These are phyloP conservation scores for Fistulinella prunicolor DNA, from an alignment of 768 basidiomycete genomes.

Conservation along the genomic window DNA sequence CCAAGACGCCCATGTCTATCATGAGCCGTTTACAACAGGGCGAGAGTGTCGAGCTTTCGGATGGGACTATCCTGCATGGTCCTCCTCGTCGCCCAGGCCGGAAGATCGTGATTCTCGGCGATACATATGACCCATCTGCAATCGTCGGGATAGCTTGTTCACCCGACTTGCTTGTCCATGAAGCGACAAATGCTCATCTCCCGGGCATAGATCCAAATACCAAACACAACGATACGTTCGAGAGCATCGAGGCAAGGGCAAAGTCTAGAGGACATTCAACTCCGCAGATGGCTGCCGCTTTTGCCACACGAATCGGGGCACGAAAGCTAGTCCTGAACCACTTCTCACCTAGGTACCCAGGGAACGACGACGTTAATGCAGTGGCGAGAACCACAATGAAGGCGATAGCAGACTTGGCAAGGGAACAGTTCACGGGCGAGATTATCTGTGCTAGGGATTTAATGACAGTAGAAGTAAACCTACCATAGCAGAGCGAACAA, in stretches of 20 bases:
- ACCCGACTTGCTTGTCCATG: slow-evolving; percentile 78
- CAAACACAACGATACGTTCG: slow-evolving; percentile 58
- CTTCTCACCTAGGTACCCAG: slow-evolving; percentile 78
- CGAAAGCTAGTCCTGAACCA: slow-evolving; percentile 73
- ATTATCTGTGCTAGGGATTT: slow-evolving; percentile 73
- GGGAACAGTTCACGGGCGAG: slow-evolving; percentile 48
- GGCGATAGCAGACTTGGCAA: slow-evolving; percentile 58
- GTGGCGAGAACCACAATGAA: slow-evolving; percentile 56
- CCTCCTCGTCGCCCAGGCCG: slow-evolving; percentile 65
- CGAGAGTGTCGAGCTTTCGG: slow-evolving; percentile 57
- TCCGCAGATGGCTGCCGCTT: slow-evolving; percentile 84
- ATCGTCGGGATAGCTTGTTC: slow-evolving; percentile 58
- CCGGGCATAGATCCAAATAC: slow-evolving; percentile 59
- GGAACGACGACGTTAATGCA: slow-evolving; percentile 52
- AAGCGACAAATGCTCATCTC: slow-evolving; percentile 86
- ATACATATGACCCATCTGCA: slow-evolving; percentile 77
- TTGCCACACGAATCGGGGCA: slow-evolving; percentile 66
- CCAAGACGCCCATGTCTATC: slow-evolving; percentile 62
- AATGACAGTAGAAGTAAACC: slow-evolving; percentile 61
- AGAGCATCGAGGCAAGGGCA: slow-evolving; percentile 58
- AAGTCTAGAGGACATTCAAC: slow-evolving; percentile 86
- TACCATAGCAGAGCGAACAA: slow-evolving; percentile 25
- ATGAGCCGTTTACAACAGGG: slow-evolving; percentile 69
- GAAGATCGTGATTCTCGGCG: slow-evolving; percentile 80
- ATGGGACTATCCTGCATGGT: slow-evolving; percentile 70